Percentiles rank a stretch among this genome's conserved stretches.
Conservation (phyloP, 1,284 basidiomycete genomes). For the Sphaerobolus stellatus region DNA sequence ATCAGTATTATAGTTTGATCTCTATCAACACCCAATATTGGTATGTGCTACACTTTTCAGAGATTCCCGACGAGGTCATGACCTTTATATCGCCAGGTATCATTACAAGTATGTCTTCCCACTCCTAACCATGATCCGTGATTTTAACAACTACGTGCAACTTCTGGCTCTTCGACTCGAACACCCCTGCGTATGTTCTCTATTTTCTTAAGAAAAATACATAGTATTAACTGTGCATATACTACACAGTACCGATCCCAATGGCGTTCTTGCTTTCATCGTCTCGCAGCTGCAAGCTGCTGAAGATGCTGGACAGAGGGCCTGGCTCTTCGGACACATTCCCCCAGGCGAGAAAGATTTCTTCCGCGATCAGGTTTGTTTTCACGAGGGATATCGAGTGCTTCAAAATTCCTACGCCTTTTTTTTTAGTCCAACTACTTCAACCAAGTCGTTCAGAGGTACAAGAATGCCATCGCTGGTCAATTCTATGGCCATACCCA, state of each 20-base stretch:
- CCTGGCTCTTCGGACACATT: constrained; percentile 55
- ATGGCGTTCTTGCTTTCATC: constrained; percentile 42
- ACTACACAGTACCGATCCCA: constrained; percentile 41
- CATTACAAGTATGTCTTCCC: neutral
- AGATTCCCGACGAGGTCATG: no score
- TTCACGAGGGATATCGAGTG: no score
- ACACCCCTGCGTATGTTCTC: constrained; percentile 39
- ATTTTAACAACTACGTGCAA: constrained; percentile 28
- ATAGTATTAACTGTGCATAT: no score
- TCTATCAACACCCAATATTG: constrained; percentile 59
- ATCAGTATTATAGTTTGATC: constrained; percentile 40
- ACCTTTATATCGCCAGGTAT: neutral
- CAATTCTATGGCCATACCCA: constrained; percentile 51
- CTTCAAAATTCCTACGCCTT: no score
- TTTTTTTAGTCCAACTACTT: constrained; percentile 52
- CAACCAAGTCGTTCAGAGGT: constrained; percentile 56
- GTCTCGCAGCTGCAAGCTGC: constrained; percentile 53
- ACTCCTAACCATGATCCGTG: constrained; percentile 7
- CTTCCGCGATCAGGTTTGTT: constrained; percentile 44
- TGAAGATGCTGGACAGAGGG: constrained; percentile 52
- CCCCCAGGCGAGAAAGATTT: constrained; percentile 49
- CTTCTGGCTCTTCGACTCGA: constrained; percentile 54
- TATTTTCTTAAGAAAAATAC: neutral
- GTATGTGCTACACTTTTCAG: constrained; percentile 55
- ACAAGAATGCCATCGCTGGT: constrained; percentile 54